Percentiles rank a stretch among this genome's conserved stretches.
Evolutionary conservation across 1,284 basidiomycete genomes (phyloP).

Genomic region (Flammula alnicola): DNA sequence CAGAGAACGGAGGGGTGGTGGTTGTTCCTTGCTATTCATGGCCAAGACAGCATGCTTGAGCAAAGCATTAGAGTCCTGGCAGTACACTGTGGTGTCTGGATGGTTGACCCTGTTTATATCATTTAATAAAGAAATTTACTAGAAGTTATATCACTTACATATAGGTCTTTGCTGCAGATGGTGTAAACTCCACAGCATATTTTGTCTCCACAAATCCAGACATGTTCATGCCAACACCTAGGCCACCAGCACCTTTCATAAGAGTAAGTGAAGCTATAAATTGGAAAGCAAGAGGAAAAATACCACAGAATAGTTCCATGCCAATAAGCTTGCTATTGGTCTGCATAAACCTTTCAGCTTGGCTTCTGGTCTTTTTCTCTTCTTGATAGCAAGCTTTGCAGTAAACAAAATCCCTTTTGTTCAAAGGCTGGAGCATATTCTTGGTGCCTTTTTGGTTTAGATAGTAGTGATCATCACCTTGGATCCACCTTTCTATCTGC

Average conservation of each 20-base stretch:
- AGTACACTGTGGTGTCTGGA: conserved; percentile 58
- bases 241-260: conserved; percentile 70
- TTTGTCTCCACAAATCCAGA: conserved; percentile 62
- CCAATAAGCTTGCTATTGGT: conserved; percentile 51
- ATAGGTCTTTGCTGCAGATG: conserved; percentile 65
- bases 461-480: conserved; percentile 59
- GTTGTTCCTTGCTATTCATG: conserved; percentile 43
- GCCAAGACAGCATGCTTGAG: conserved; percentile 58
- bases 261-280: no score
- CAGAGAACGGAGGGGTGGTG: conserved; percentile 15
- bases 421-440: conserved; percentile 36
- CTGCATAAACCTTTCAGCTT: conserved; percentile 35
- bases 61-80: conserved; percentile 64
- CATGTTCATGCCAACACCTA: conserved; percentile 65
- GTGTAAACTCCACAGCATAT: conserved; percentile 69
- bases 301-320: conserved; percentile 70
- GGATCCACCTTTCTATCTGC: conserved; percentile 51
- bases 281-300: no score
- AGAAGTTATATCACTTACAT: conserved; percentile 37
- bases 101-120: no score
- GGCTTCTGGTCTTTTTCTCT: conserved; percentile 32
- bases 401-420: conserved; percentile 29
- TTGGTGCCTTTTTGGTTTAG: conserved; percentile 40
- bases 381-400: conserved; percentile 46
- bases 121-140: conserved; percentile 8